phyloP scores from a whole-genome alignment of 2,329 filamentous ascomycete species.

The Cladophialophora immunda region DNA sequence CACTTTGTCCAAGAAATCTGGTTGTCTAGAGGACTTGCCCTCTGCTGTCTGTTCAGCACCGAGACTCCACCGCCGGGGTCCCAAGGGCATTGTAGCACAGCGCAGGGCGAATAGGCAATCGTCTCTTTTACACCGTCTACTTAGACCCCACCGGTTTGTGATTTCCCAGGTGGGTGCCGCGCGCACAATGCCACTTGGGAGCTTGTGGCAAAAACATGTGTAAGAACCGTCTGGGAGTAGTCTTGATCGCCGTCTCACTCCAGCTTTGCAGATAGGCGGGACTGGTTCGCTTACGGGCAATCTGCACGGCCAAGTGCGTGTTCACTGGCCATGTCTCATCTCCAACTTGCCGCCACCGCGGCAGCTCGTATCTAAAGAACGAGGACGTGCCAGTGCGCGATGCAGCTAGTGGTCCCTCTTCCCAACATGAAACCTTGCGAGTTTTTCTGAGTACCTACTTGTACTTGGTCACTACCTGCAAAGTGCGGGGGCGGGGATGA shows the following conservation, averaged over 20 bases:
- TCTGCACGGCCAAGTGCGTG: neutral
- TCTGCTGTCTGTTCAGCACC: neutral
- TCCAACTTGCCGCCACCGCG: neutral
- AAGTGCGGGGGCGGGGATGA: slow-evolving; percentile 14
- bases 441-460: neutral
- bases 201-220: slow-evolving; percentile 17
- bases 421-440: neutral
- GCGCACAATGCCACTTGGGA: neutral
- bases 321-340: slow-evolving; percentile 23
- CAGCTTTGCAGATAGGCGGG: neutral
- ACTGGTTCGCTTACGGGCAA: slow-evolving; percentile 11
- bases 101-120: slow-evolving; percentile 8
- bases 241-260: neutral
- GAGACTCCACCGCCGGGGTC: slow-evolving; percentile 5
- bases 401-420: neutral
- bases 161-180: neutral
- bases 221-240: slow-evolving; percentile 1
- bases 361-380: slow-evolving; percentile 1
- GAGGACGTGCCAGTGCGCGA: neutral
- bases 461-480: neutral
- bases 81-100: slow-evolving; percentile 2
- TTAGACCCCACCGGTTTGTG: slow-evolving; percentile 22
- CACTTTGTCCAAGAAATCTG: neutral
- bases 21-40: neutral
- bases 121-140: slow-evolving; percentile 22